Conservation (phyloP, 2,329 filamentous ascomycete genomes). For the Salinomyces thailandicus region DNA sequence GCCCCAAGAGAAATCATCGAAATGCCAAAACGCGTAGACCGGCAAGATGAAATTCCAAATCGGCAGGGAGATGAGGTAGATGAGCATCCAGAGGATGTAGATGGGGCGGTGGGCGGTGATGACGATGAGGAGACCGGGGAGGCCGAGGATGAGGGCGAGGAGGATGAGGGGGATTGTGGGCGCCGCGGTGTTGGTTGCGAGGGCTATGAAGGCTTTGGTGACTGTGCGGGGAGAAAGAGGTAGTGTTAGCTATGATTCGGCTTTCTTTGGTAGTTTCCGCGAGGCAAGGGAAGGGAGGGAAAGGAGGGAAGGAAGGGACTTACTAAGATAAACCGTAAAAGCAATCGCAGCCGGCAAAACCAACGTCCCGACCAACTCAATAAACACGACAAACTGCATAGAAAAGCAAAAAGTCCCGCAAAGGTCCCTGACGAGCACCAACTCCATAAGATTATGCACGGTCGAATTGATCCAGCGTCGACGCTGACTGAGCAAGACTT, state of each 20-base stretch:
- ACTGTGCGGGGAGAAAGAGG: slow-evolving; percentile 44
- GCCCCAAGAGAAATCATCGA: slow-evolving; percentile 98
- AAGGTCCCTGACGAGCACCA: slow-evolving; percentile 86
- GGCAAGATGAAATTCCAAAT: slow-evolving; percentile 97
- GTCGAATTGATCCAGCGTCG: slow-evolving; percentile 99
- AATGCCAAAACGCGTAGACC: slow-evolving; percentile 96
- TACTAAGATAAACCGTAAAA: slow-evolving; percentile 93
- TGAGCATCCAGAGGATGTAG: slow-evolving; percentile 93
- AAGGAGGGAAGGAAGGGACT: slow-evolving; percentile 31
- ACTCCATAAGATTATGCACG: slow-evolving; percentile 95
- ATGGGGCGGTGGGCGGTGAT: slow-evolving; percentile 86
- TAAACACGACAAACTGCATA: slow-evolving; percentile 97
- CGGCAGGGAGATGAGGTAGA: slow-evolving; percentile 85
- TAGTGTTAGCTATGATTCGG: slow-evolving; percentile 1
- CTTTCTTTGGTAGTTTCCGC: slow-evolving; percentile 19
- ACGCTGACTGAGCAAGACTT: slow-evolving; percentile 83
- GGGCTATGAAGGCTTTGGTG: slow-evolving; percentile 67
- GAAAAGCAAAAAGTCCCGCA: slow-evolving; percentile 99
- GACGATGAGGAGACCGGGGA: slow-evolving; percentile 84
- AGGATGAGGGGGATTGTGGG: slow-evolving; percentile 88
- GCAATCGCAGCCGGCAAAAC: slow-evolving; percentile 92
- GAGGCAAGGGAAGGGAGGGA: background rate
- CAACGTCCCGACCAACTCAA: slow-evolving; percentile 87
- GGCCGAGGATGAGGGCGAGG: slow-evolving; percentile 79
- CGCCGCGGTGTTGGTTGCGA: slow-evolving; percentile 45